A percentile compares a stretch with the other conserved stretches of the same genome.
These are phyloP conservation scores for Acacia melanoxylon DNA, from an alignment of 306 rosid genomes.

Conservation along the genomic window DNA sequence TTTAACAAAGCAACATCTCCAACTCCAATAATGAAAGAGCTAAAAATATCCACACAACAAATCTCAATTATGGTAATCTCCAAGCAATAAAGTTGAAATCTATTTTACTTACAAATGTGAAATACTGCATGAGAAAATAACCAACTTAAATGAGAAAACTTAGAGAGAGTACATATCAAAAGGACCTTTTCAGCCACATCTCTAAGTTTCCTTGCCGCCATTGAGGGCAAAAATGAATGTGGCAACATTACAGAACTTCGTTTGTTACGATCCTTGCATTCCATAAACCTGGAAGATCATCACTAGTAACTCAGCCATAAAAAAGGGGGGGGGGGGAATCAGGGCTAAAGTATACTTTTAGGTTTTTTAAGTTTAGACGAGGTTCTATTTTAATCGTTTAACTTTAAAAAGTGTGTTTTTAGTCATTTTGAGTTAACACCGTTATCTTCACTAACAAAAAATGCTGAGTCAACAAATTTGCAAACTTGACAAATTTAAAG, in stretches of 20 bases:
- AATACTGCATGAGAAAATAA: conserved; percentile 4
- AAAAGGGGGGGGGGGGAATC: not conserved
- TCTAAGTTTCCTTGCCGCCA: conserved; percentile 74
- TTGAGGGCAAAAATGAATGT: conserved; percentile 78
- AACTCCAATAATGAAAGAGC: not conserved
- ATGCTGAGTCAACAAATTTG: too few species aligned
- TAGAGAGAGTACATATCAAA: conserved; percentile 23
- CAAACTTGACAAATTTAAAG: too few species aligned
- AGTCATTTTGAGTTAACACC: too few species aligned
- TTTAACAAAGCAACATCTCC: not conserved
- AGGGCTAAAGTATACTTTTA: too few species aligned
- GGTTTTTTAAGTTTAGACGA: too few species aligned
- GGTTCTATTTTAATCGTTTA: too few species aligned
- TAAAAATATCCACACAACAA: not conserved
- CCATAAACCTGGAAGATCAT: conserved; percentile 77
- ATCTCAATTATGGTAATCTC: not conserved
- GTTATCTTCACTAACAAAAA: too few species aligned
- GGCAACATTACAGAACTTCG: conserved; percentile 71
- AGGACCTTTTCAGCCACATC: conserved; percentile 77
- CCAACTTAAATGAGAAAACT: conserved; percentile 1
- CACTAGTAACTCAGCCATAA: conserved; percentile 20
- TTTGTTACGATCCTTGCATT: conserved; percentile 95
- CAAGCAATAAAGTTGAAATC: conserved; percentile 3
- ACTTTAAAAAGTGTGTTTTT: too few species aligned
- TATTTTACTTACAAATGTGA: not conserved